Evolutionary conservation across 495 filamentous ascomycete genomes (phyloP).

Genomic region (Neurospora sp.): DNA sequence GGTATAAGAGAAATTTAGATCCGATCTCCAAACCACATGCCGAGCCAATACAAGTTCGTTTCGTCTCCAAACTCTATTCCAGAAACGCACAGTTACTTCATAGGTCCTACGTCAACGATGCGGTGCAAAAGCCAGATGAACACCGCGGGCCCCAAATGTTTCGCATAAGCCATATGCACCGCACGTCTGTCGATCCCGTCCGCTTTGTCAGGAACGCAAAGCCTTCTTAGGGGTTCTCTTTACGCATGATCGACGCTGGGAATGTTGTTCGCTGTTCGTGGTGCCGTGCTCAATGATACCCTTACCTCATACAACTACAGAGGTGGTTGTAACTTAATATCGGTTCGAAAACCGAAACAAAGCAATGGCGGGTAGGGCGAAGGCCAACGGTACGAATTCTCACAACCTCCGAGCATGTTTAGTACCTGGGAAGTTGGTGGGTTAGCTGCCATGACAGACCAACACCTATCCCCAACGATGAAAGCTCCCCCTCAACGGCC

Average conservation of each 20-base stretch:
- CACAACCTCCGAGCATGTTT: not conserved
- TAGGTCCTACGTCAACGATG: not conserved
- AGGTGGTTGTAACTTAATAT: not conserved
- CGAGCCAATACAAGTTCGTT: not conserved
- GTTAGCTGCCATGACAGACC: not conserved
- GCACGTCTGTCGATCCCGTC: not conserved
- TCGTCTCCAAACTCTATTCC: not conserved
- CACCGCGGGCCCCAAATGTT: not conserved
- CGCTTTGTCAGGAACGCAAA: not conserved
- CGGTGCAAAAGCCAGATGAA: not conserved
- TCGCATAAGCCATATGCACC: not conserved
- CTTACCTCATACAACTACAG: too few relatives aligned
- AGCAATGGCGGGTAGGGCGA: not conserved
- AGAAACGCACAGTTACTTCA: not conserved
- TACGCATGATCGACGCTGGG: not conserved
- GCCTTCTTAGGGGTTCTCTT: not conserved
- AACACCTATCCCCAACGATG: not conserved
- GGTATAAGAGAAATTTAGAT: not conserved
- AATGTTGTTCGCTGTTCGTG: not conserved
- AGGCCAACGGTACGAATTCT: not conserved
- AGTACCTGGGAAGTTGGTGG: not conserved
- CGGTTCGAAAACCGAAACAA: not conserved
- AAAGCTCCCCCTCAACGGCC: not conserved
- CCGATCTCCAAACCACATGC: not conserved
- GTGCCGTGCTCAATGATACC: not conserved